Evolutionary conservation across 352 stramenopile genomes (phyloP).

Genomic region (Phytophthora crassamura): DNA sequence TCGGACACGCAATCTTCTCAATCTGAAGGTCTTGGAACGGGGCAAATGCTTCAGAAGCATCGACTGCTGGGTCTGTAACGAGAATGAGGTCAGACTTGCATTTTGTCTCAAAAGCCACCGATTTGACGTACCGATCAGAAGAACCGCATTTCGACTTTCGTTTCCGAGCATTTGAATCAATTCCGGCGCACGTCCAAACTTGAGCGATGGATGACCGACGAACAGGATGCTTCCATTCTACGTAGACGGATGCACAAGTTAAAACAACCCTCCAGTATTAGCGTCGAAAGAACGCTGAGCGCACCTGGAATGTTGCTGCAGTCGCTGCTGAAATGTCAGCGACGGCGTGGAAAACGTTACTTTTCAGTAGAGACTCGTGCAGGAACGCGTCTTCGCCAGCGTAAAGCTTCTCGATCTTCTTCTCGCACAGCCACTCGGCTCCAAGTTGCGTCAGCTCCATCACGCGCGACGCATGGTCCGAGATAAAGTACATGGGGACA

Average conservation of each 20-base stretch:
- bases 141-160: conserved; percentile 69
- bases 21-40: conserved; percentile 68
- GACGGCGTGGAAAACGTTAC: conserved; percentile 57
- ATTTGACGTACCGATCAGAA: conserved; percentile 65
- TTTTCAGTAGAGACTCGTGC: conserved; percentile 62
- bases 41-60: conserved; percentile 56
- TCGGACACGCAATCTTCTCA: conserved; percentile 80
- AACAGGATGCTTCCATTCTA: conserved; percentile 83
- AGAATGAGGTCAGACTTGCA: not conserved
- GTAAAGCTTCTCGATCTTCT: conserved; percentile 84
- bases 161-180: conserved; percentile 65
- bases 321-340: conserved; percentile 49
- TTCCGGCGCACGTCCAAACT: conserved; percentile 57
- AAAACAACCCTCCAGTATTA: no score
- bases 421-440: conserved; percentile 86
- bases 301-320: conserved; percentile 65
- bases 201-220: conserved; percentile 69
- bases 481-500: conserved; percentile 75
- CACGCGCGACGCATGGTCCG: conserved; percentile 51
- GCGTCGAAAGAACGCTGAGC: not conserved
- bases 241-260: not conserved
- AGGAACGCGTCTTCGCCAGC: conserved; percentile 74
- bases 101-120: not conserved
- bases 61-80: conserved; percentile 61
- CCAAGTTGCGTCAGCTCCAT: conserved; percentile 65